Evolutionary conservation across 23 red algal genomes (phyloP).

Genomic region (Gracilaria gracilis): DNA sequence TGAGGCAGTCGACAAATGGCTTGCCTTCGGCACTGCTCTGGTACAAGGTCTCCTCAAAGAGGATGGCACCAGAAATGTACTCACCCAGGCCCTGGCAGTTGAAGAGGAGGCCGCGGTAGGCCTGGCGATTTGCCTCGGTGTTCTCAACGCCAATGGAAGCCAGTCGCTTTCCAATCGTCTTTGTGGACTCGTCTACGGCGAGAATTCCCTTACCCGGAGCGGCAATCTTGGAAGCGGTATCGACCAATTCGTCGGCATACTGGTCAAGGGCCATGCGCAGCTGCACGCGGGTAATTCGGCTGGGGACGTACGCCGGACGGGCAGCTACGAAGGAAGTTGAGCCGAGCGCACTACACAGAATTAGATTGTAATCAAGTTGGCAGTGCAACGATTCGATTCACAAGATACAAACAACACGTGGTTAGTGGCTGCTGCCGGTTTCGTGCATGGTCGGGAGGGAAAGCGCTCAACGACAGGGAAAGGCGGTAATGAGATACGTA

Average conservation of each 20-base stretch:
- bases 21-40: conserved; percentile 87
- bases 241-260: conserved; percentile 87
- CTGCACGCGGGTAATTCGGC: conserved; percentile 24
- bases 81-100: conserved; percentile 94
- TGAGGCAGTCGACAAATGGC: conserved; percentile 96
- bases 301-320: background rate
- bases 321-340: conserved; percentile 31
- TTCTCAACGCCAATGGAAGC: conserved; percentile 99
- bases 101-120: conserved; percentile 95
- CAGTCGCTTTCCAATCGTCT: conserved; percentile 98
- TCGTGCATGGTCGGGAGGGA: no score
- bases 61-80: conserved; percentile 97
- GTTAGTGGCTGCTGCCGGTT: no score
- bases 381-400: no score
- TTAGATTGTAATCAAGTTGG: no score
- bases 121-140: conserved; percentile 91
- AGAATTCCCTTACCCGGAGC: conserved; percentile 97
- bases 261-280: conserved; percentile 67
- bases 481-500: conserved; percentile 12
- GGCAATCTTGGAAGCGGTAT: conserved; percentile 85
- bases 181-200: conserved; percentile 96
- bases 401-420: no score
- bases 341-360: conserved; percentile 5
- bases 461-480: no score
- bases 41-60: conserved; percentile 98